These are phyloP conservation scores for Ambrosiella beaveri DNA, from an alignment of 2,329 filamentous ascomycete genomes.

Conservation along the genomic window DNA sequence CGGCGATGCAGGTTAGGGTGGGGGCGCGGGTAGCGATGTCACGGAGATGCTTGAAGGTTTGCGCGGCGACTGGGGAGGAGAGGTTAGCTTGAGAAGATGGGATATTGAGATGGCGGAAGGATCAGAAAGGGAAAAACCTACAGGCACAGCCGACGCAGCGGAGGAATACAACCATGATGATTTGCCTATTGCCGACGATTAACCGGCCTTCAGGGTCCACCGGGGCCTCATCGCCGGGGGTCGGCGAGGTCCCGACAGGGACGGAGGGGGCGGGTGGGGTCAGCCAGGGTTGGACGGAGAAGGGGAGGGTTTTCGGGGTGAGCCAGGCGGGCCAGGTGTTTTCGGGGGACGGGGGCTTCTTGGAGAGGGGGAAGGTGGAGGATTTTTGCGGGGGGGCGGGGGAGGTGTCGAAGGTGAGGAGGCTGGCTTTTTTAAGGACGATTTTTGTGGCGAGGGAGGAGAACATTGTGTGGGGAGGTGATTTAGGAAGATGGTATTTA, in stretches of 20 bases:
- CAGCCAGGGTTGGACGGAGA: conserved; percentile 37
- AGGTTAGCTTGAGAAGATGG: neutral
- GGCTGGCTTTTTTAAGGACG: conserved; percentile 38
- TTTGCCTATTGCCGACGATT: conserved; percentile 26
- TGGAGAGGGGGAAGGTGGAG: conserved; percentile 17
- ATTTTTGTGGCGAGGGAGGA: conserved; percentile 39
- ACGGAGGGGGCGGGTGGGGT: conserved; percentile 33
- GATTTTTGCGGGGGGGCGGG: conserved; percentile 13
- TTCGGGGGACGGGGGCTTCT: conserved; percentile 1
- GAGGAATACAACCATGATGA: conserved; percentile 32
- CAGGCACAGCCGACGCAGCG: conserved; percentile 39
- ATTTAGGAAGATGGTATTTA: neutral
- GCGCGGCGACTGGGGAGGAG: conserved; percentile 30
- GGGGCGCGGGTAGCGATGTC: conserved; percentile 32
- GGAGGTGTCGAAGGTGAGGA: conserved; percentile 26
- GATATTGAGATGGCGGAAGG: conserved; percentile 4
- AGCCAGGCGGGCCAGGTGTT: conserved; percentile 29
- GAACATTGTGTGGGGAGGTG: conserved; percentile 28
- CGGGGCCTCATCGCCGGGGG: conserved; percentile 31
- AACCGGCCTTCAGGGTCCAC: conserved; percentile 29
- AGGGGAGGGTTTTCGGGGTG: conserved; percentile 30
- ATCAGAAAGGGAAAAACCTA: conserved; percentile 19
- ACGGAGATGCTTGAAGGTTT: conserved; percentile 39
- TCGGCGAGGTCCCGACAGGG: conserved; percentile 27
- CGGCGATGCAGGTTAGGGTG: conserved; percentile 34